These are phyloP conservation scores for Chimonanthus praecox DNA, from an alignment of 164 flowering plant species.

Conservation along the genomic window DNA sequence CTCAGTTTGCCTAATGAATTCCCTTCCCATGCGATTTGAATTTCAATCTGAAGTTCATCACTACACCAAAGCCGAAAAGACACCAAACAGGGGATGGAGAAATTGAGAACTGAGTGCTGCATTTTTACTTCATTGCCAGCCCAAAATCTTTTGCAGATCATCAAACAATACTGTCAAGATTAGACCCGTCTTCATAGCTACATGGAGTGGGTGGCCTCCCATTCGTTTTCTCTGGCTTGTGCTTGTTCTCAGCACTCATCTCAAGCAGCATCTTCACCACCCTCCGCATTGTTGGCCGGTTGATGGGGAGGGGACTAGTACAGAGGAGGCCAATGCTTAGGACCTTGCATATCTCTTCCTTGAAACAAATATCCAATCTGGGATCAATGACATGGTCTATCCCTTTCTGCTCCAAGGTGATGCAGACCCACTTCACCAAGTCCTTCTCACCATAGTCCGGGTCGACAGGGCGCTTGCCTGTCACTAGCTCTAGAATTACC, in stretches of 20 bases:
- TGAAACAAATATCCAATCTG: slow-evolving; percentile 66
- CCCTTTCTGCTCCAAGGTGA: slow-evolving; percentile 77
- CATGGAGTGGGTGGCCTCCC: slow-evolving; percentile 75
- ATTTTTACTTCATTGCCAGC: neutral
- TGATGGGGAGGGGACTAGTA: slow-evolving; percentile 88
- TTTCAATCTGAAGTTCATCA: neutral
- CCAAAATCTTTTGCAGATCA: neutral
- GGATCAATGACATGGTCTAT: slow-evolving; percentile 69
- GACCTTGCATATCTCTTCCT: slow-evolving; percentile 70
- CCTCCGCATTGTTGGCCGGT: slow-evolving; percentile 88
- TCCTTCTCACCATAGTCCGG: slow-evolving; percentile 86
- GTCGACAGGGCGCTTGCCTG: slow-evolving; percentile 72
- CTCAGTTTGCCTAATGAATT: neutral
- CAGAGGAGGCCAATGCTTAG: slow-evolving; percentile 80
- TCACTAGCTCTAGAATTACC: slow-evolving; percentile 74
- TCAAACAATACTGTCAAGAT: slow-evolving; percentile 69
- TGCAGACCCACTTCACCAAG: slow-evolving; percentile 86
- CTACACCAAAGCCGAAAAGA: neutral
- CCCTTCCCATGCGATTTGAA: neutral
- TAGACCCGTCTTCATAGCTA: slow-evolving; percentile 67
- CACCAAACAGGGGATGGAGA: neutral
- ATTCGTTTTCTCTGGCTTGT: slow-evolving; percentile 41
- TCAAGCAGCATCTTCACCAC: slow-evolving; percentile 82
- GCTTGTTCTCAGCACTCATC: slow-evolving; percentile 30
- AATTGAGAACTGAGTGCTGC: neutral